These are phyloP conservation scores for Barnettozyma siamensis DNA, from an alignment of 805 yeast genomes.

Conservation along the genomic window DNA sequence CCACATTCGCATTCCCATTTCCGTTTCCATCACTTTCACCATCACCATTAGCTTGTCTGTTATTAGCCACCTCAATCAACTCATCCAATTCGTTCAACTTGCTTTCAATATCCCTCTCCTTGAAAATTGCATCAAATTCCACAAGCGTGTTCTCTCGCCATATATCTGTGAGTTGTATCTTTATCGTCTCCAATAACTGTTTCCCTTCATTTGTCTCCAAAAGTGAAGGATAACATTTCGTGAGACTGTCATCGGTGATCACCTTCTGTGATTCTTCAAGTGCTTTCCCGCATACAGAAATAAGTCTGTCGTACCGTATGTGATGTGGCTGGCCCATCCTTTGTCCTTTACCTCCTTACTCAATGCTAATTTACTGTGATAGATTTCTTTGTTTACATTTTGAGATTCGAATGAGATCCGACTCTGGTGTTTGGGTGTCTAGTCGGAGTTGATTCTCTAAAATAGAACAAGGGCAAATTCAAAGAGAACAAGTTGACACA, in stretches of 20 bases:
- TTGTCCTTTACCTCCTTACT: too few relatives aligned
- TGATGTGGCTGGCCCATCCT: slow-evolving; percentile 4
- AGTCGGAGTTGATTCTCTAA: too few relatives aligned
- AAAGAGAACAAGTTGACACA: background rate
- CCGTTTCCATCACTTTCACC: too few relatives aligned
- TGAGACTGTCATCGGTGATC: slow-evolving; percentile 41
- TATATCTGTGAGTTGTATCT: slow-evolving; percentile 40
- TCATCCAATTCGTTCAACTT: slow-evolving; percentile 42
- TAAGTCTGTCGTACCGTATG: slow-evolving; percentile 43
- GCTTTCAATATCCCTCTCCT: slow-evolving; percentile 36
- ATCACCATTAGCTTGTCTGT: background rate
- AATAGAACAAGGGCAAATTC: background rate
- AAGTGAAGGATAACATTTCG: slow-evolving; percentile 46
- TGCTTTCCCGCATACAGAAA: slow-evolving; percentile 43
- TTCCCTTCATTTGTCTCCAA: slow-evolving; percentile 36
- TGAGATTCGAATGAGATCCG: too few relatives aligned
- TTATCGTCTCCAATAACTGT: slow-evolving; percentile 37
- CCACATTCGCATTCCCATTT: too few relatives aligned
- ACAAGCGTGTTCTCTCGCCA: slow-evolving; percentile 38
- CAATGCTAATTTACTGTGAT: too few relatives aligned
- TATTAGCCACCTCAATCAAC: slow-evolving; percentile 33
- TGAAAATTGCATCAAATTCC: slow-evolving; percentile 47
- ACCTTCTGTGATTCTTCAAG: slow-evolving; percentile 46
- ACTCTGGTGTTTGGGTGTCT: too few relatives aligned
- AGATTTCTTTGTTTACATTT: slow-evolving; percentile 6